Base-by-base conservation (phyloP, 106 monocot species). In the Triglochin maritima region DNA sequence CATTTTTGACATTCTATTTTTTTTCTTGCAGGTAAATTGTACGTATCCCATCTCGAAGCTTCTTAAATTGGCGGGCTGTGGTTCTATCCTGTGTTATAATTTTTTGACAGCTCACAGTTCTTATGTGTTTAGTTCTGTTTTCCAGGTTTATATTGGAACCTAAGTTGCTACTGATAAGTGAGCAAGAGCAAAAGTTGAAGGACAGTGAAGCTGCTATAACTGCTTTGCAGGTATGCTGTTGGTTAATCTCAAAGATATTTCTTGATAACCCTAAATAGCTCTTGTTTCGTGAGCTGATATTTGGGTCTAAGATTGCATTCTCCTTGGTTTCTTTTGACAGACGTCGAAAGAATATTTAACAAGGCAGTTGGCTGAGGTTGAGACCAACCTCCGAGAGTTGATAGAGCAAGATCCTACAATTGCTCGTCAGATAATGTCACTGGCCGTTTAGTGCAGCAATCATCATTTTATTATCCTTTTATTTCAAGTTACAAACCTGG, bases 141-240 rank as follows among this genome's bases (percentile, higher is more conserved):
- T 9, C 5, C 71, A 93, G 93, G 75, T 93, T 93, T 84, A 72
- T 86, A 60, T 82, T 89, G 78, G 93, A 93, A 73, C 88, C 86
- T 47, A 93, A 89, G 74, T 80, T 76, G 7, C 44, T 80, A 8
- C 49, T 93, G 76, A 50, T 82, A 69, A 76, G 29, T 43, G 93
- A 89, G 62, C 93, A 89, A 49, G 83, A 93, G 49, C 81, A 86
- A 73, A 93, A 86, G 76, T 76, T 86, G n/a, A 88, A 80, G 54
- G 93, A 93, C 60, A 82, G 88, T 76, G 88, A 93, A 68, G 50
- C 61, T 64, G 93, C 88, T 10, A 80, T 89, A 73, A 62, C 83
- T 63, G 79, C 93, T 41, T 71, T 93, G 70, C 79, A 81, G 93
- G 92, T 92, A 0, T 13, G 9, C 15, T 57, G 3, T 50, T 29